These are phyloP conservation scores for Hamigera avellanea DNA, from an alignment of 495 filamentous ascomycete genomes.

Conservation along the genomic window DNA sequence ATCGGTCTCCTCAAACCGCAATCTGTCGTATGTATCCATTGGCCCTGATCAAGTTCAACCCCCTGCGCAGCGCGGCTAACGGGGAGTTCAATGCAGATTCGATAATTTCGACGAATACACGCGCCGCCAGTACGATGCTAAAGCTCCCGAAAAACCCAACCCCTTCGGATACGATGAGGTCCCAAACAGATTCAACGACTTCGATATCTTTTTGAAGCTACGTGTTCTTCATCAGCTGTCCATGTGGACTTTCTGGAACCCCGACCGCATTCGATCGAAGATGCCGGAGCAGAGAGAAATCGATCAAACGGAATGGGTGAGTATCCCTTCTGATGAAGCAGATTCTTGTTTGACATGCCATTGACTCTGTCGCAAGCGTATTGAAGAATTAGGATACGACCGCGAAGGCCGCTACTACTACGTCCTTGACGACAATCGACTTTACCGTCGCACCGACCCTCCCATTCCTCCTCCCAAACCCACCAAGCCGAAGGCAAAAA, in stretches of 20 bases:
- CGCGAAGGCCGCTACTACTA: constrained; percentile 73
- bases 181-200: constrained; percentile 60
- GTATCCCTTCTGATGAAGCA: constrained; percentile 8
- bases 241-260: constrained; percentile 78
- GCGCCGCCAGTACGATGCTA: constrained; percentile 75
- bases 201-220: constrained; percentile 82
- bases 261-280: constrained; percentile 74
- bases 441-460: constrained; percentile 74
- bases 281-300: constrained; percentile 72
- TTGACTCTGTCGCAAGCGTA: constrained; percentile 48
- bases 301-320: constrained; percentile 77
- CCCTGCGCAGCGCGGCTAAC: too few relatives aligned
- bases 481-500: constrained; percentile 63
- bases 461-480: constrained; percentile 43
- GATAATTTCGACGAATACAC: constrained; percentile 94
- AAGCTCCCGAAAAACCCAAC: constrained; percentile 62
- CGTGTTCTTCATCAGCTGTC: constrained; percentile 80
- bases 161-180: constrained; percentile 75
- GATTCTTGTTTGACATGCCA: not conserved
- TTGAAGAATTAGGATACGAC: constrained; percentile 88
- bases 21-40: constrained; percentile 57
- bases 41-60: too few relatives aligned
- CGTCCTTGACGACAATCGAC: constrained; percentile 84
- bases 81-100: constrained; percentile 35
- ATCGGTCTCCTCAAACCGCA: constrained; percentile 86